Evolutionary conservation across 768 basidiomycete genomes (phyloP).

Genomic region (Tulasnella sp.): DNA sequence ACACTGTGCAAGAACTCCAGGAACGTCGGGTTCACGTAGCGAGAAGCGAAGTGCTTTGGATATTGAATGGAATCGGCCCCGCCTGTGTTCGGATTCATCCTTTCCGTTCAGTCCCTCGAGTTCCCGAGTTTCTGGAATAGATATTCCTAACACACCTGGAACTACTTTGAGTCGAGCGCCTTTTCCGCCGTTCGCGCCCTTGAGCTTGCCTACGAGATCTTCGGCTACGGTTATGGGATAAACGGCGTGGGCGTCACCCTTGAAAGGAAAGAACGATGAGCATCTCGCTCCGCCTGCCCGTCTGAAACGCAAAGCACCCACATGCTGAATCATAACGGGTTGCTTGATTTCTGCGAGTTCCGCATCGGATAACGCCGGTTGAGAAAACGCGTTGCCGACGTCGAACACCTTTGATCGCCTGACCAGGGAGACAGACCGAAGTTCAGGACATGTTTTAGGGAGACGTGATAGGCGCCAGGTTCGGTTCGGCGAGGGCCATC

Average conservation of each 20-base stretch:
- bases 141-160: background rate
- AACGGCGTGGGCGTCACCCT: background rate
- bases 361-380: background rate
- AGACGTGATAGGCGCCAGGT: background rate
- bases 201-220: background rate
- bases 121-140: background rate
- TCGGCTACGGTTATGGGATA: background rate
- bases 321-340: background rate
- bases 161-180: background rate
- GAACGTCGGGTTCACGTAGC: background rate
- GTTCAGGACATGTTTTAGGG: background rate
- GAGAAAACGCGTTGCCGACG: background rate
- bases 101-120: background rate
- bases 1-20: background rate
- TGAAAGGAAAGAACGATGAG: background rate
- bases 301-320: background rate
- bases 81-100: background rate
- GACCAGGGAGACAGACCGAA: background rate
- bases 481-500: background rate
- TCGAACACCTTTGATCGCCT: background rate
- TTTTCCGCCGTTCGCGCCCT: background rate
- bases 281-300: background rate
- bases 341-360: background rate
- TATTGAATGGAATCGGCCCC: background rate
- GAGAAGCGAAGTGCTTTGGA: background rate